Evolutionary conservation across 2,329 filamentous ascomycete species (phyloP).

Genomic region (Aspergillus aculeatus): DNA sequence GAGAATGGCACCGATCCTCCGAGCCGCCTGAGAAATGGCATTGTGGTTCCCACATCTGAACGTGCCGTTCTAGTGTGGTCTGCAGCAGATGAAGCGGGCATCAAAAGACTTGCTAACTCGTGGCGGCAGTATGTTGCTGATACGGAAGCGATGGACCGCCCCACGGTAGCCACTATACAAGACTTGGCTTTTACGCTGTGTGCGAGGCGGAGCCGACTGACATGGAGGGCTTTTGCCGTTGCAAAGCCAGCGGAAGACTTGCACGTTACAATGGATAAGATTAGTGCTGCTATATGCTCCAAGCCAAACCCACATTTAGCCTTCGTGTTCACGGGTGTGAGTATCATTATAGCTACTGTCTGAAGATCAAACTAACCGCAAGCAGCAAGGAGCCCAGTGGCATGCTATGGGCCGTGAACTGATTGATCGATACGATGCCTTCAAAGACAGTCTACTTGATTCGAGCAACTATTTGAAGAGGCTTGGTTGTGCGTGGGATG

Average conservation of each 20-base stretch:
- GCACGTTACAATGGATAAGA: not conserved
- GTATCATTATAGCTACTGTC: not conserved
- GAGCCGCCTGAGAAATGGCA: not conserved
- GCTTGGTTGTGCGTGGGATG: constrained; percentile 14
- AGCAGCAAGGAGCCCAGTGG: constrained; percentile 31
- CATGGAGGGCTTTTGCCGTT: constrained; percentile 2
- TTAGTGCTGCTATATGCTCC: not conserved
- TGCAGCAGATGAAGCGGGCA: constrained; percentile 10
- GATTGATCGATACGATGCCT: constrained; percentile 16
- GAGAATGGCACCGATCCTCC: no score
- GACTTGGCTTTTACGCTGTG: constrained; percentile 7
- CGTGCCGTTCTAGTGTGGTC: constrained; percentile 12
- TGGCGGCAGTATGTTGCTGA: not conserved
- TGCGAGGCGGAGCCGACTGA: not conserved
- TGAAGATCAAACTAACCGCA: not conserved
- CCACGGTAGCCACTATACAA: not conserved
- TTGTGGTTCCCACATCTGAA: not conserved
- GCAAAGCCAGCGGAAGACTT: not conserved
- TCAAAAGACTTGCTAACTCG: constrained; percentile 3
- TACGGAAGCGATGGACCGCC: no score
- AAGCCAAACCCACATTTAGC: not conserved
- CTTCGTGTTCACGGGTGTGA: constrained; percentile 1
- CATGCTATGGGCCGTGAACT: constrained; percentile 27
- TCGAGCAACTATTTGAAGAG: constrained; percentile 12
- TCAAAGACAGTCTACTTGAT: constrained; percentile 11